A percentile compares a stretch with the other conserved stretches of the same genome.
Evolutionary conservation across 768 basidiomycete genomes (phyloP).

Genomic region (Boletus eberwhitei): DNA sequence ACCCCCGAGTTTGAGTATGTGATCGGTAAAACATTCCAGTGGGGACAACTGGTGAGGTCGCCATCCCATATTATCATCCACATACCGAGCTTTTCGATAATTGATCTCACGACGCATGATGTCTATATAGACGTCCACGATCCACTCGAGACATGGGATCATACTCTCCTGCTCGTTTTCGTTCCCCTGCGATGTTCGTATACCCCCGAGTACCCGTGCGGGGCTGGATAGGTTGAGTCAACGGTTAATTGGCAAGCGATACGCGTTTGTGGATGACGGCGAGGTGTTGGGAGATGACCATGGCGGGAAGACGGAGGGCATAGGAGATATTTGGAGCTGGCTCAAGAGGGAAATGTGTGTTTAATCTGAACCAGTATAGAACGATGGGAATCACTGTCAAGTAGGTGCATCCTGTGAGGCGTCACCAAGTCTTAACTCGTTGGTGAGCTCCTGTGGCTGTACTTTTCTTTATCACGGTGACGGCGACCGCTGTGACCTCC

Average conservation of each 20-base stretch:
- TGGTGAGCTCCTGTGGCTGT: too few relatives aligned
- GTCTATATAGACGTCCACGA: neutral
- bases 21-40: slow-evolving; percentile 40
- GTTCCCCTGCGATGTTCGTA: neutral
- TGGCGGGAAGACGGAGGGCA: neutral
- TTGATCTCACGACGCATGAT: neutral
- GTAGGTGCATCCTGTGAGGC: too few relatives aligned
- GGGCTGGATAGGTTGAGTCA: slow-evolving; percentile 21
- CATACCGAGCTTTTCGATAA: neutral
- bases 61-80: slow-evolving; percentile 7
- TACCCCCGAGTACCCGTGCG: neutral
- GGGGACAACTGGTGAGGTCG: slow-evolving; percentile 46
- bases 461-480: too few relatives aligned
- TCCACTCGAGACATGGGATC: neutral
- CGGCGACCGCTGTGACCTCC: too few relatives aligned
- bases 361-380: neutral
- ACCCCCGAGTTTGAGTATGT: slow-evolving; percentile 89
- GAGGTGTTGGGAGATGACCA: slow-evolving; percentile 2
- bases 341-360: slow-evolving; percentile 24
- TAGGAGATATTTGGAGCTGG: slow-evolving; percentile 30
- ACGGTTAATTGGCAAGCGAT: slow-evolving; percentile 36
- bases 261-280: slow-evolving; percentile 38
- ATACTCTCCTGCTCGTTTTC: slow-evolving; percentile 17
- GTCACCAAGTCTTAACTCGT: too few relatives aligned
- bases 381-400: neutral